Conservation (phyloP, 2,329 filamentous ascomycete genomes). For the Fusarium ramigenum region DNA sequence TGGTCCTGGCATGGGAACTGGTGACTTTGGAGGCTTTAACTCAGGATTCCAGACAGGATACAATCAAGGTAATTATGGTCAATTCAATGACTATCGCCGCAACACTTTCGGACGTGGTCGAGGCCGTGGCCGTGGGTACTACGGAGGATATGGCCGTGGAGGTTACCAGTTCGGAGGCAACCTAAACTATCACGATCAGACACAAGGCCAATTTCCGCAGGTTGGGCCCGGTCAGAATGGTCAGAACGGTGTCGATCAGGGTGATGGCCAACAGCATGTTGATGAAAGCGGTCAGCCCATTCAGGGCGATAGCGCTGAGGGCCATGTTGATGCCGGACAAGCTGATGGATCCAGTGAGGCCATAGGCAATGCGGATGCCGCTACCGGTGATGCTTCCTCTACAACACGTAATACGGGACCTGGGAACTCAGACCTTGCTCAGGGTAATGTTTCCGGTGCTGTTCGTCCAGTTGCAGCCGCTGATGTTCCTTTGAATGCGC, state of each 20-base stretch:
- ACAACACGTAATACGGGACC: conserved; percentile 32
- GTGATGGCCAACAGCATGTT: conserved; percentile 42
- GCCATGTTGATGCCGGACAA: conserved; percentile 31
- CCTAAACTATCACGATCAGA: conserved; percentile 51
- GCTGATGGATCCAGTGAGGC: conserved; percentile 43
- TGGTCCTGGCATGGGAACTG: conserved; percentile 81
- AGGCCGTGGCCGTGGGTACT: conserved; percentile 72
- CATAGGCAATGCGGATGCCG: conserved; percentile 42
- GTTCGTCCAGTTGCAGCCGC: conserved; percentile 48
- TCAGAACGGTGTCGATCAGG: conserved; percentile 34
- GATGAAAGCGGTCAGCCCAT: conserved; percentile 54
- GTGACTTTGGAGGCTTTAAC: conserved; percentile 84
- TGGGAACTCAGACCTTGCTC: conserved; percentile 18
- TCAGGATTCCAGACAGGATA: conserved; percentile 80
- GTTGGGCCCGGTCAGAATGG: conserved; percentile 38
- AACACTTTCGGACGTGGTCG: conserved; percentile 73
- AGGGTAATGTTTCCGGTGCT: conserved; percentile 36
- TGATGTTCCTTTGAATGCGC: conserved; percentile 73
- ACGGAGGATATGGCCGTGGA: conserved; percentile 65
- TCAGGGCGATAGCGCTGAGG: conserved; percentile 35
- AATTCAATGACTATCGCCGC: conserved; percentile 81
- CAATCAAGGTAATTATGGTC: conserved; percentile 86
- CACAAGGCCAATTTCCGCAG: conserved; percentile 46
- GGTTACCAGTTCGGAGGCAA: conserved; percentile 58
- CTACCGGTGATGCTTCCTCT: conserved; percentile 31